Conservation (phyloP, 1,139 yeast species). For the Pichia sp. region DNA sequence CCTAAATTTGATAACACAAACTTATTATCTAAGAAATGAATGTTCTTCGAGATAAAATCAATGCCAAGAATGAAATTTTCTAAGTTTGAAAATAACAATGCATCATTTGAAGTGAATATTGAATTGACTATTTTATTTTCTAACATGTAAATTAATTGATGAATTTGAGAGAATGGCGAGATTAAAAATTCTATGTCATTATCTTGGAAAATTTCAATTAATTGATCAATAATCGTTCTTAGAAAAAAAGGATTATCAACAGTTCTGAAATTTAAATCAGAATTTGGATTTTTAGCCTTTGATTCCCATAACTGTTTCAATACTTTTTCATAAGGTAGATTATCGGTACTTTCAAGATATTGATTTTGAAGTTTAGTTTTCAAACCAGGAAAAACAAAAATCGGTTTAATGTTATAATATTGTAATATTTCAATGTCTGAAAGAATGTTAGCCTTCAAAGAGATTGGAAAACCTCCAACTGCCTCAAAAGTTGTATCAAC, state of each 20-base stretch:
- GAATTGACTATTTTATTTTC: constrained; percentile 55
- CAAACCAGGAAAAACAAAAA: constrained; percentile 50
- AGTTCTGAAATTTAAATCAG: constrained; percentile 34
- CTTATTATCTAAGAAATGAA: constrained; percentile 58
- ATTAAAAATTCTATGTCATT: constrained; percentile 60
- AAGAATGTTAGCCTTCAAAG: constrained; percentile 51
- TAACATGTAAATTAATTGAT: constrained; percentile 71
- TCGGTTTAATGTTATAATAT: constrained; percentile 61
- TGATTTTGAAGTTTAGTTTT: constrained; percentile 23
- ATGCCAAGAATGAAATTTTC: constrained; percentile 69
- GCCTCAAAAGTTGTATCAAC: constrained; percentile 73
- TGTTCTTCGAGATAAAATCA: constrained; percentile 56
- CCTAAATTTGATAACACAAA: constrained; percentile 56
- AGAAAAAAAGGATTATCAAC: constrained; percentile 40
- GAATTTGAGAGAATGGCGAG: constrained; percentile 79
- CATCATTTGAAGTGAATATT: constrained; percentile 80
- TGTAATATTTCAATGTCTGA: constrained; percentile 58
- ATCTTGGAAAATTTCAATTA: constrained; percentile 52
- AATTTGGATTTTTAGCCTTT: constrained; percentile 12
- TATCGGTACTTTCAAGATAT: constrained; percentile 32
- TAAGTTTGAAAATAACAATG: constrained; percentile 50
- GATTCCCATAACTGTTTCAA: constrained; percentile 41
- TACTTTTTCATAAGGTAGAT: constrained; percentile 43
- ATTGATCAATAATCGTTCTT: constrained; percentile 47
- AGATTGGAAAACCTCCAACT: constrained; percentile 74